Percentiles rank a stretch among this genome's conserved stretches.
Conservation (phyloP, 2,329 filamentous ascomycete species). For the Colletotrichum sp. region DNA sequence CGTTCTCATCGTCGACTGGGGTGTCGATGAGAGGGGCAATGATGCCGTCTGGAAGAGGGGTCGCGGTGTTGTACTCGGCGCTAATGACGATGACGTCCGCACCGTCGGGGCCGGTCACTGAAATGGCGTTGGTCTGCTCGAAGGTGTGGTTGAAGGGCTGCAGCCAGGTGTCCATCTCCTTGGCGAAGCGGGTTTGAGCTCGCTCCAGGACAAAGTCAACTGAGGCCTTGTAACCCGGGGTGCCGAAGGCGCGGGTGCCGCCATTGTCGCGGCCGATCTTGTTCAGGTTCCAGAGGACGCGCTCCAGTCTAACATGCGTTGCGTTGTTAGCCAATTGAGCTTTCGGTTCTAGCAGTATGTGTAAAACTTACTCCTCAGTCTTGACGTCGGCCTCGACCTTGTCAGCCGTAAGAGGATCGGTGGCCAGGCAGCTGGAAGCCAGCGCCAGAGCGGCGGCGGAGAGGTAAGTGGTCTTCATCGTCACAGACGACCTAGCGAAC, state of each 20-base stretch:
- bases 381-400: conserved; percentile 44
- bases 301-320: conserved; percentile 41
- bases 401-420: conserved; percentile 39
- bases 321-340: not conserved
- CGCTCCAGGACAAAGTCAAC: conserved; percentile 52
- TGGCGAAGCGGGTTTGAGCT: conserved; percentile 32
- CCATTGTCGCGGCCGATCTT: conserved; percentile 52
- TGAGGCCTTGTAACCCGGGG: conserved; percentile 55
- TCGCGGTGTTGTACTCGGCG: conserved; percentile 50
- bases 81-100: conserved; percentile 46
- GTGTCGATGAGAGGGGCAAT: conserved; percentile 40
- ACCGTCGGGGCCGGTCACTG: conserved; percentile 48
- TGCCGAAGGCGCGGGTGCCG: conserved; percentile 57
- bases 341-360: fast-evolving
- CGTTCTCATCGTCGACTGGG: conserved; percentile 39
- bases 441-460: conserved; percentile 12
- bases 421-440: conserved; percentile 16
- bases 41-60: conserved; percentile 39
- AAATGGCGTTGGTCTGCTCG: conserved; percentile 45
- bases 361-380: conserved; percentile 35
- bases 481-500: not conserved
- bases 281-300: conserved; percentile 51
- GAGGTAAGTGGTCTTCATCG: conserved; percentile 18
- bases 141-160: conserved; percentile 42
- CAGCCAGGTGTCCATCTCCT: conserved; percentile 45